Conservation (phyloP, 495 filamentous ascomycete genomes). For the Astrothelium subdiscretum region DNA sequence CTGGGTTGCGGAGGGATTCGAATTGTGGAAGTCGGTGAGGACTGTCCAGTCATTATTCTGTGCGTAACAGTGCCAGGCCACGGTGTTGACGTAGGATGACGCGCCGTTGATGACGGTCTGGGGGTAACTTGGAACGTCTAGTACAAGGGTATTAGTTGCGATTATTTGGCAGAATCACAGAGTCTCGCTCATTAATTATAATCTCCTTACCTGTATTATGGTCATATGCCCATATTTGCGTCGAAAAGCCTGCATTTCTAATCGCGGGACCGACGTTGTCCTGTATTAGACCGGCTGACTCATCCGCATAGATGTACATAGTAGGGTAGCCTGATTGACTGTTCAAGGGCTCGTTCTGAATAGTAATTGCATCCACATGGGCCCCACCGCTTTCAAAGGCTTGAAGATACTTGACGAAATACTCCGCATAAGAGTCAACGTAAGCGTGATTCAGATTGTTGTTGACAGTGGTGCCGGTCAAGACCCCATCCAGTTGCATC, state of each 20-base stretch:
- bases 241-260: conserved; percentile 29
- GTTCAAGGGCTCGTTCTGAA: conserved; percentile 49
- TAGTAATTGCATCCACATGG: conserved; percentile 41
- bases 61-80: conserved; percentile 47
- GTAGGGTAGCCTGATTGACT: conserved; percentile 40
- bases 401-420: conserved; percentile 47
- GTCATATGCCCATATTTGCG: conserved; percentile 43
- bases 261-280: conserved; percentile 40
- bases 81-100: conserved; percentile 32
- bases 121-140: conserved; percentile 35
- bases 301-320: conserved; percentile 42
- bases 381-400: conserved; percentile 35
- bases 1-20: conserved; percentile 35
- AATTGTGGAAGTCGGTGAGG: conserved; percentile 36
- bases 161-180: background rate
- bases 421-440: conserved; percentile 36
- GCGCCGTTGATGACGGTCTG: conserved; percentile 37
- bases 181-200: background rate
- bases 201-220: conserved; percentile 41
- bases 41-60: conserved; percentile 39
- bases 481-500: conserved; percentile 45
- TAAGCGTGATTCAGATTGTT: conserved; percentile 44
- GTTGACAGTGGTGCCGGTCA: conserved; percentile 35
- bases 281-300: conserved; percentile 37
- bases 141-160: background rate